Evolutionary conservation across 192 early-diverging fungal species (phyloP), one percentile per base, ranked within the genome.

Genomic region (Coemansia pectinata): DNA sequence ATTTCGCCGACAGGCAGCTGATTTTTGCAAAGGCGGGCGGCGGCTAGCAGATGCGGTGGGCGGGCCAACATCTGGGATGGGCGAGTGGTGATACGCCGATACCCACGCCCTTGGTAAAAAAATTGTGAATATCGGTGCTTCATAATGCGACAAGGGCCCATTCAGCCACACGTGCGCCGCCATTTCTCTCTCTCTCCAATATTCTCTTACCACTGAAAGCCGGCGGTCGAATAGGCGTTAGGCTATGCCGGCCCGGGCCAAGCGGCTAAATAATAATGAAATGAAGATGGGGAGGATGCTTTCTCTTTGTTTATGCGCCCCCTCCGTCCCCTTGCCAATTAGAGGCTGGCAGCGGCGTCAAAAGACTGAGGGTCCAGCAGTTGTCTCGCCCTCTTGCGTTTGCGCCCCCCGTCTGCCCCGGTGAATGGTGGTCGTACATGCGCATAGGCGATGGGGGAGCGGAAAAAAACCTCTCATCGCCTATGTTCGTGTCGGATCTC

Each of bases 111-210:
- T 34, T 31, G 55, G 55, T 58, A 58, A 9, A 29, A 33, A 48
- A 48, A 48, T 21, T 21, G 45, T 29, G 53, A 34, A n/a, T 55
- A 29, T 34, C 55, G 15, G 55, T 15, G 55, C 55, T 31, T 58
- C 55, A 23, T 58, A 58, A 58, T 58, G 55, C 55, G 55, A 31
- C 55, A 34, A 58, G 31, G 55, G 55, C 55, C 55, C 55, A 58
- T 58, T 33, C 55, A 58, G 55, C 55, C 55, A 58, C 55, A 58
- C 29, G 55, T 58, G 55, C 55, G 55, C 55, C 55, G 29, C 15
- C 55, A 33, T 52, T 52, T 6, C 27, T 33, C 15, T 55, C 27
- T 27, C 27, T 27, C 52, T 27, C 23, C 52, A 45, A 27, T 55
- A 14, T 29, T 29, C 25, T 23, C 55, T 15, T 4, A 14, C 55